These are phyloP conservation scores for Ephemerocybe angulata DNA, from an alignment of 768 basidiomycete species.

Conservation along the genomic window DNA sequence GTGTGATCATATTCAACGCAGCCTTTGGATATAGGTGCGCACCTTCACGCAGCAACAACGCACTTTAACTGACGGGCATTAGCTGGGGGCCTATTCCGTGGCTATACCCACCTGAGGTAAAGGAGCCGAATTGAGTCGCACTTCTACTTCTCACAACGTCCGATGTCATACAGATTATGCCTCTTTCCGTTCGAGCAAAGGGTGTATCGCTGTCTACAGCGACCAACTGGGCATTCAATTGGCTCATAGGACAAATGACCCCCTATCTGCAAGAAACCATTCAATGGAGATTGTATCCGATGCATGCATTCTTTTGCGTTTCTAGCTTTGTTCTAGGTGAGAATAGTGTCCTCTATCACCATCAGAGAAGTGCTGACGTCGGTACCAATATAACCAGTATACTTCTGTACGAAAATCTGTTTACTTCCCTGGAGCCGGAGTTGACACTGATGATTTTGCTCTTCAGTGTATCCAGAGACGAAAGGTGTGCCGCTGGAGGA, in stretches of 20 bases:
- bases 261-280: constrained; percentile 85
- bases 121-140: constrained; percentile 6
- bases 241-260: constrained; percentile 83
- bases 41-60: neutral
- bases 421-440: neutral
- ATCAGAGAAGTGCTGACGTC: no score
- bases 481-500: constrained; percentile 86
- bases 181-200: constrained; percentile 83
- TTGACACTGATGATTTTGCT: constrained; percentile 8
- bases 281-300: constrained; percentile 88
- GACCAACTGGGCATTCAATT: constrained; percentile 88
- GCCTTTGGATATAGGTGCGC: constrained; percentile 82
- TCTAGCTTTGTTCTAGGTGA: constrained; percentile 79
- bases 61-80: constrained; percentile 1
- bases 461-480: constrained; percentile 78
- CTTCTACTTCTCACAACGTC: constrained; percentile 3
- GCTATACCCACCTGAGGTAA: constrained; percentile 83
- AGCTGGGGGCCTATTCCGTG: constrained; percentile 89
- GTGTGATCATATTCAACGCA: constrained; percentile 91
- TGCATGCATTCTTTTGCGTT: constrained; percentile 92
- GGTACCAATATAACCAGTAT: no score
- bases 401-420: constrained; percentile 56
- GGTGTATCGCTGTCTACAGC: constrained; percentile 95
- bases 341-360: no score
- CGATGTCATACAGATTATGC: constrained; percentile 67